phyloP scores from a whole-genome alignment of 2,329 filamentous ascomycete species.

The Diaporthe velutina region DNA sequence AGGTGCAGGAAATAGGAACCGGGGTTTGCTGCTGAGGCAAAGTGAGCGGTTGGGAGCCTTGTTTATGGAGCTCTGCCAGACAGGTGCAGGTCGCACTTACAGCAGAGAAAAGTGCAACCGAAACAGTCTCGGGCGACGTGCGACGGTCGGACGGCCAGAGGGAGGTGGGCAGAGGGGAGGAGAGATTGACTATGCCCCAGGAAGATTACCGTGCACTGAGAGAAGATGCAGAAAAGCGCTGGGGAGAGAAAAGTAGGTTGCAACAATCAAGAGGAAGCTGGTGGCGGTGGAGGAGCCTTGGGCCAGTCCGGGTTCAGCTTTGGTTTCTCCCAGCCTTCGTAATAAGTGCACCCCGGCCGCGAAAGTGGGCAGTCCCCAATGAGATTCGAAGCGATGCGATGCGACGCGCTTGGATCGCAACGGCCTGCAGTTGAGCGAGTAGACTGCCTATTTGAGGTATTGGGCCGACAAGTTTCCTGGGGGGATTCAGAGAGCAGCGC shows the following conservation, averaged over 20 bases:
- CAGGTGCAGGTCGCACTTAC: constrained; percentile 37
- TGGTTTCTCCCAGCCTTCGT: constrained; percentile 37
- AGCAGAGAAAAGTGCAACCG: constrained; percentile 27
- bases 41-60: constrained; percentile 34
- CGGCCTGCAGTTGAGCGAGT: constrained; percentile 34
- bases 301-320: constrained; percentile 35
- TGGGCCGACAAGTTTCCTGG: not conserved
- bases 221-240: constrained; percentile 14
- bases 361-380: constrained; percentile 33
- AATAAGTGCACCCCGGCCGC: constrained; percentile 36
- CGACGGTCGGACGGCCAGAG: constrained; percentile 19
- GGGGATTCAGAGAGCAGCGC: not conserved
- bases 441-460: constrained; percentile 2
- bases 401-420: constrained; percentile 33
- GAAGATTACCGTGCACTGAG: constrained; percentile 13
- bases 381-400: constrained; percentile 23
- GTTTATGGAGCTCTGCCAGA: constrained; percentile 31
- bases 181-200: not conserved
- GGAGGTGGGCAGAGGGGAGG: not conserved
- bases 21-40: constrained; percentile 31
- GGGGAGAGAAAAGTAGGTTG: constrained; percentile 14
- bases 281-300: constrained; percentile 36
- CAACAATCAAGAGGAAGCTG: constrained; percentile 17
- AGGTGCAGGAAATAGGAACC: constrained; percentile 36
- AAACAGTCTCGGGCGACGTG: constrained; percentile 30